Evolutionary conservation across 2,329 filamentous ascomycete species (phyloP).

Genomic region (Monosporascus sp.): DNA sequence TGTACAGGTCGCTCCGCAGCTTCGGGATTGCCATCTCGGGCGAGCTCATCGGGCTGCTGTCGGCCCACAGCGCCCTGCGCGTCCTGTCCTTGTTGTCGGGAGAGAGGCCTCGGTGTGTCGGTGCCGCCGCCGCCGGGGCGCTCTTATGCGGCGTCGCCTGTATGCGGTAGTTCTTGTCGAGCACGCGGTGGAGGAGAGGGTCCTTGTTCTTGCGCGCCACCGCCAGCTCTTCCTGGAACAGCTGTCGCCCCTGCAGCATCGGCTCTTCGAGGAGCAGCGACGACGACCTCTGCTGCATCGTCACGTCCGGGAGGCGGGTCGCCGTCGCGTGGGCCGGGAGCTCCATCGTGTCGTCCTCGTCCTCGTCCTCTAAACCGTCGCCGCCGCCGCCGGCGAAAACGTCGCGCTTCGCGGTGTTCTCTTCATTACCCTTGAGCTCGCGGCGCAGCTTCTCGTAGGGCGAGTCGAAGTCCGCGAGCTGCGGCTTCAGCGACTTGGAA

Average conservation of each 20-base stretch:
- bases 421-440: conserved; percentile 50
- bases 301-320: conserved; percentile 55
- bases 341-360: conserved; percentile 36
- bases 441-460: conserved; percentile 71
- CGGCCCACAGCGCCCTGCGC: conserved; percentile 40
- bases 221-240: conserved; percentile 11
- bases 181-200: conserved; percentile 80
- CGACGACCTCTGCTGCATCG: conserved; percentile 56
- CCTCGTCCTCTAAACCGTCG: conserved; percentile 30
- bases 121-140: conserved; percentile 25
- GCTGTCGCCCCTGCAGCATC: conserved; percentile 14
- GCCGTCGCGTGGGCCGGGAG: conserved; percentile 47
- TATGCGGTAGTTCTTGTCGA: conserved; percentile 92
- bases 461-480: conserved; percentile 62
- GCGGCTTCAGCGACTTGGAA: conserved; percentile 43
- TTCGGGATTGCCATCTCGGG: conserved; percentile 78
- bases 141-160: conserved; percentile 80
- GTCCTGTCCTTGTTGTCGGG: conserved; percentile 28
- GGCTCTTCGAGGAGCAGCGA: conserved; percentile 46
- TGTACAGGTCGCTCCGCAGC: conserved; percentile 79
- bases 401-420: conserved; percentile 15
- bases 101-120: conserved; percentile 13
- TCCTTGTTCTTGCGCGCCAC: conserved; percentile 49
- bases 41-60: conserved; percentile 62
- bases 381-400: conserved; percentile 31